Evolutionary conservation across 192 early-diverging fungal species (phyloP).

Genomic region (Backusella morwellensis): DNA sequence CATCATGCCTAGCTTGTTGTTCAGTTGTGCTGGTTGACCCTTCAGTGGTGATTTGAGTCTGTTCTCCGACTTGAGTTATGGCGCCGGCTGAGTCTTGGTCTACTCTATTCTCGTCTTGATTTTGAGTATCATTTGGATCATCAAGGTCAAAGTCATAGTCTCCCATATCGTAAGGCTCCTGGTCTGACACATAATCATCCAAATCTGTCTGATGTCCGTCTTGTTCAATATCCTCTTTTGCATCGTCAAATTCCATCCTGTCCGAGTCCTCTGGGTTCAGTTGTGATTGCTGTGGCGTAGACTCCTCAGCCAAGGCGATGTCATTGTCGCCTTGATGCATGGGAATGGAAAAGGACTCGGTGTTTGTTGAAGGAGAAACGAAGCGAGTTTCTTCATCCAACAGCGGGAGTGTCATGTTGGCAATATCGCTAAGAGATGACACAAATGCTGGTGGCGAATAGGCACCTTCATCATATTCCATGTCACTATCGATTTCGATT

Average conservation of each 20-base stretch:
- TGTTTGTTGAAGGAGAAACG: neutral
- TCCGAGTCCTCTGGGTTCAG: too few relatives aligned
- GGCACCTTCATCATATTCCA: neutral
- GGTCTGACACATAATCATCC: neutral
- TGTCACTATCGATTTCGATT: neutral
- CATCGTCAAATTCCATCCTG: too few relatives aligned
- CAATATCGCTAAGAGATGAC: neutral
- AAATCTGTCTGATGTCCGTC: too few relatives aligned
- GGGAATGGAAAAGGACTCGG: neutral
- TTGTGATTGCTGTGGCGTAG: too few relatives aligned
- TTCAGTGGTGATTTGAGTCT: neutral
- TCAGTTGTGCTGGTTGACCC: too few relatives aligned
- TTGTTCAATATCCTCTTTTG: too few relatives aligned
- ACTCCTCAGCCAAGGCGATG: too few relatives aligned
- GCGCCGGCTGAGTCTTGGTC: too few relatives aligned
- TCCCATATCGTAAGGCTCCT: neutral
- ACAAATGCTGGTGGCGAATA: neutral
- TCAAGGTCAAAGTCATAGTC: neutral
- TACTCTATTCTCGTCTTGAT: neutral
- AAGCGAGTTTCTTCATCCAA: neutral
- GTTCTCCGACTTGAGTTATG: neutral
- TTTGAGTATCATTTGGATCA: neutral
- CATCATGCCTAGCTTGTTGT: too few relatives aligned
- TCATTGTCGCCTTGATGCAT: neutral
- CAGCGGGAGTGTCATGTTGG: neutral